Evolutionary conservation across 2,329 filamentous ascomycete species (phyloP).

Genomic region (Domatiomyces globalis): DNA sequence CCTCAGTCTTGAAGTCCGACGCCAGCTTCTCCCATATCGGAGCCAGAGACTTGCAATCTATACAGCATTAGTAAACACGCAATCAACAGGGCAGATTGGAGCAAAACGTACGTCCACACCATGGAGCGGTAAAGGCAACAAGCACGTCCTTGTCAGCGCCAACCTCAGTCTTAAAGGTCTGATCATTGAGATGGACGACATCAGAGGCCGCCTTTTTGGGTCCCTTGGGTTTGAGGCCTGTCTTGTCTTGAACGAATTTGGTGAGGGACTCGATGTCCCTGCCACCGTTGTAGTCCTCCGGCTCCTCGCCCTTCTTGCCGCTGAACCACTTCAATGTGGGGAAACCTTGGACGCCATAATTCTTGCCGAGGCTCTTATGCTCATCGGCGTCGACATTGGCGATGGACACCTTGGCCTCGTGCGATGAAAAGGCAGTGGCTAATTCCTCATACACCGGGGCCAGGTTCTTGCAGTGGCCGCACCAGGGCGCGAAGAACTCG

Average conservation of each 20-base stretch:
- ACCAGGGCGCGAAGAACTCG: conserved; percentile 98
- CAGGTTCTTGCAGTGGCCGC: conserved; percentile 96
- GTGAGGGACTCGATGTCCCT: conserved; percentile 76
- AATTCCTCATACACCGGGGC: conserved; percentile 92
- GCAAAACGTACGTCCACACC: conserved; percentile 83
- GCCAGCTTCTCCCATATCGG: conserved; percentile 83
- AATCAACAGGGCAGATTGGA: conserved; percentile 2
- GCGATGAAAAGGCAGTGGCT: conserved; percentile 56
- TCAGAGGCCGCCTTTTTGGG: conserved; percentile 58
- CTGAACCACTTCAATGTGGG: conserved; percentile 97
- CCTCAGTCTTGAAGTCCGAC: conserved; percentile 62
- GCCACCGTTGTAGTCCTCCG: conserved; percentile 71
- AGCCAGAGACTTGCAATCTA: conserved; percentile 93
- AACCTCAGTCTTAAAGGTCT: conserved; percentile 60
- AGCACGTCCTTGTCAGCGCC: conserved; percentile 79
- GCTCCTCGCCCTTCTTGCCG: conserved; percentile 67
- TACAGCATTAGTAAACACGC: background rate
- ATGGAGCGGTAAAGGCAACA: conserved; percentile 93
- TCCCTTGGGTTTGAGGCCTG: conserved; percentile 62
- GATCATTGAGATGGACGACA: conserved; percentile 67
- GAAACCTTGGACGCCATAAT: conserved; percentile 84
- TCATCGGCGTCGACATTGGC: conserved; percentile 93
- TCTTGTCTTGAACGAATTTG: conserved; percentile 74
- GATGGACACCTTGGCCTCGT: conserved; percentile 65
- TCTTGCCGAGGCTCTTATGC: conserved; percentile 69